phyloP scores from a whole-genome alignment of 352 stramenopile genomes.

The Globisporangium polare region DNA sequence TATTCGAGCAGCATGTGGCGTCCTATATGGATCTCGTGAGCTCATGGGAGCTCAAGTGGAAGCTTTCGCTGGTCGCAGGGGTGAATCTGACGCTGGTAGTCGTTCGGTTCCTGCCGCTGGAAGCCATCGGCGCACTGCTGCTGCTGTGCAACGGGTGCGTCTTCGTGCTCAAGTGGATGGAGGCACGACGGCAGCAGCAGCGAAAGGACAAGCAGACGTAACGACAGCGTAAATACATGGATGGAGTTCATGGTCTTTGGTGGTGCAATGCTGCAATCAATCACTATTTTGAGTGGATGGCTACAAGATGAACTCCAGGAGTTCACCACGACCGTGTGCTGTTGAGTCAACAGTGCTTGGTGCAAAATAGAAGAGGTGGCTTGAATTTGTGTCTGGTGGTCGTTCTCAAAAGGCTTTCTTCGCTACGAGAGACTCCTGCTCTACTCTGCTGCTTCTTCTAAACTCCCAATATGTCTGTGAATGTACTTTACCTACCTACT shows the following conservation, averaged over 20 bases:
- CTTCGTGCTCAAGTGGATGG: background rate
- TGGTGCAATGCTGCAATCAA: background rate
- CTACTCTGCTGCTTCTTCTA: too few species aligned
- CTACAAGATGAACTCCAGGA: background rate
- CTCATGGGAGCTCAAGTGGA: constrained; percentile 10
- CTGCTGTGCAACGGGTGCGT: constrained; percentile 6
- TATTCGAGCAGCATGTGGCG: background rate
- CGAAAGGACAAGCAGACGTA: constrained; percentile 10
- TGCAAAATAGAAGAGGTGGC: too few species aligned
- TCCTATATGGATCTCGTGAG: background rate
- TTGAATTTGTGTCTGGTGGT: too few species aligned
- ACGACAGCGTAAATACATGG: background rate
- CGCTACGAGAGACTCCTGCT: too few species aligned
- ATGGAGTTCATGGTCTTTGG: background rate
- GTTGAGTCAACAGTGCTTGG: too few species aligned
- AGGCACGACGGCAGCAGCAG: background rate
- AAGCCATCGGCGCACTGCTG: background rate
- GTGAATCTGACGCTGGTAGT: constrained; percentile 6
- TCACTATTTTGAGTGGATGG: too few species aligned
- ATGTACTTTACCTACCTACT: background rate
- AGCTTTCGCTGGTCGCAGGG: constrained; percentile 3
- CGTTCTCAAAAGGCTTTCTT: too few species aligned
- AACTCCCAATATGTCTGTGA: background rate
- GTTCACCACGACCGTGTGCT: background rate
- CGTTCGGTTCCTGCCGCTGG: constrained; percentile 5